A percentile compares a stretch with the other conserved stretches of the same genome.
Conservation (phyloP, 1,139 yeast genomes). For the Candida sanyaensis region DNA sequence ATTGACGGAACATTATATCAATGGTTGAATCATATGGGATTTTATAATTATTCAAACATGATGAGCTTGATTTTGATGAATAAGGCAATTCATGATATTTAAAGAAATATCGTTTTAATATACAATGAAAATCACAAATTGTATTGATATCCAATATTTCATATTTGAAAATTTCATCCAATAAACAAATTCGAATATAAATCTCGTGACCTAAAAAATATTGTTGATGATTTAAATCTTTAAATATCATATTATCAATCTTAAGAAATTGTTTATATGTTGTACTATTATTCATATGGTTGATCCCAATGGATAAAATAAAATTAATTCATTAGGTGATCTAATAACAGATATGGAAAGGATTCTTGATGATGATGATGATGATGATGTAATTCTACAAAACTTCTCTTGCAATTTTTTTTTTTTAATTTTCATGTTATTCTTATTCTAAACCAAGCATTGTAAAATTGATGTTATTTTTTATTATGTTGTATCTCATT, state of each 20-base stretch:
- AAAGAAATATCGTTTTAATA: conserved; percentile 11
- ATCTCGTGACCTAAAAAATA: conserved; percentile 11
- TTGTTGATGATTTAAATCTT: neutral
- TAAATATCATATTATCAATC: neutral
- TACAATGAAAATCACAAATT: conserved; percentile 7
- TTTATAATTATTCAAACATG: neutral
- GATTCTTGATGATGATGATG: no score
- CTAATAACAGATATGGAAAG: no score
- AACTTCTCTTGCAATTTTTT: no score
- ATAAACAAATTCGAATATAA: conserved; percentile 11
- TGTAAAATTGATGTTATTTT: no score
- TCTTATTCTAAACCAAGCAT: no score
- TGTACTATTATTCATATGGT: neutral
- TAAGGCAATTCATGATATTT: conserved; percentile 1
- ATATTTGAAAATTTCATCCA: conserved; percentile 14
- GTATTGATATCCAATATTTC: conserved; percentile 11
- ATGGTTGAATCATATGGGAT: conserved; percentile 5
- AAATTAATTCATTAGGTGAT: no score
- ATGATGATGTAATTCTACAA: no score
- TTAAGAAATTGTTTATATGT: neutral
- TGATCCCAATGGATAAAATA: no score
- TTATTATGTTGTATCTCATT: neutral
- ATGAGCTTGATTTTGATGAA: neutral
- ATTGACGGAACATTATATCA: conserved; percentile 12
- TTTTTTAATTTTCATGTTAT: no score